phyloP scores from a whole-genome alignment of 2,329 filamentous ascomycete species.

The Ceratocystis papillata region DNA sequence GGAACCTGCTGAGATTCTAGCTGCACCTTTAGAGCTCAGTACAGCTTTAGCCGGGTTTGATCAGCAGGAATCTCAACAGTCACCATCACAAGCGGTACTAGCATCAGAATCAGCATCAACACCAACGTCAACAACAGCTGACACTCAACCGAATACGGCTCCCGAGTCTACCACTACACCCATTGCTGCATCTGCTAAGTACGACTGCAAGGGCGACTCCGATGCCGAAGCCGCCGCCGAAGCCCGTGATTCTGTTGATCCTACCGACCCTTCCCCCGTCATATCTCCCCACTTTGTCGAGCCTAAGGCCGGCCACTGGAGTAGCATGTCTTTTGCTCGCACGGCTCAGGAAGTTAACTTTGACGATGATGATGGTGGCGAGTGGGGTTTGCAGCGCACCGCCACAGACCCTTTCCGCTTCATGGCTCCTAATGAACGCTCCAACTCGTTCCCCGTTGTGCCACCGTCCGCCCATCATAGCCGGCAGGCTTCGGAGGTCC shows the following conservation, averaged over 20 bases:
- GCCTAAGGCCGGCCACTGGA: constrained; percentile 44
- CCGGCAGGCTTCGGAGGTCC: constrained; percentile 2
- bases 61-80: too few species aligned
- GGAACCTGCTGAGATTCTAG: not conserved
- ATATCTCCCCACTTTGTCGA: constrained; percentile 24
- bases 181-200: not conserved
- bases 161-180: not conserved
- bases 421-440: constrained; percentile 46
- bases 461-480: constrained; percentile 30
- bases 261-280: constrained; percentile 14
- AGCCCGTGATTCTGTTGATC: not conserved
- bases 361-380: constrained; percentile 49
- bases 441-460: constrained; percentile 53
- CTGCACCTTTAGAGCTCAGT: not conserved
- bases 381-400: constrained; percentile 44
- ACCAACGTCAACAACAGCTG: not conserved
- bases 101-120: not conserved
- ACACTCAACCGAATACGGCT: too few species aligned
- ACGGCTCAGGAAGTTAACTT: constrained; percentile 53
- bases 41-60: too few species aligned
- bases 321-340: constrained; percentile 52
- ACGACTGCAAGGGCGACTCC: not conserved
- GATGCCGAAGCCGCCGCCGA: not conserved
- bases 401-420: constrained; percentile 50
- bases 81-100: too few species aligned